Conservation (phyloP, 176 grass and related monocot genomes). For the maize (Zea mays) region Zm-B73-REFERENCE-NAM-5.0 NC_050096.1:76667501-76668000, state of each 20-base stretch:
- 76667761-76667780: constrained; percentile 22
- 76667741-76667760: constrained; percentile 23
- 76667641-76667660: neutral
- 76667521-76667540: neutral
- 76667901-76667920: constrained; percentile 35
- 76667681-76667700: constrained; percentile 8
- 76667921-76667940: constrained; percentile 12
- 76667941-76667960: neutral
- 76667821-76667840: neutral
- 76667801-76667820: neutral
- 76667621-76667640: neutral
- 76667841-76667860: neutral
- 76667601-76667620: neutral
- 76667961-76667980: constrained; percentile 8
- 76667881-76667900: constrained; percentile 35
- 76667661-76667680: neutral
- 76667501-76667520: neutral
- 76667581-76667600: constrained; percentile 21
- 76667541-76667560: neutral
- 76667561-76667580: constrained; percentile 21
- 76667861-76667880: neutral
- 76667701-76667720: constrained; percentile 3
- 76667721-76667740: constrained; percentile 17
- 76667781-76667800: constrained; percentile 23
- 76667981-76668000: constrained; percentile 35